Evolutionary conservation across 2,329 filamentous ascomycete species (phyloP).

Genomic region (Talaromyces sp.): DNA sequence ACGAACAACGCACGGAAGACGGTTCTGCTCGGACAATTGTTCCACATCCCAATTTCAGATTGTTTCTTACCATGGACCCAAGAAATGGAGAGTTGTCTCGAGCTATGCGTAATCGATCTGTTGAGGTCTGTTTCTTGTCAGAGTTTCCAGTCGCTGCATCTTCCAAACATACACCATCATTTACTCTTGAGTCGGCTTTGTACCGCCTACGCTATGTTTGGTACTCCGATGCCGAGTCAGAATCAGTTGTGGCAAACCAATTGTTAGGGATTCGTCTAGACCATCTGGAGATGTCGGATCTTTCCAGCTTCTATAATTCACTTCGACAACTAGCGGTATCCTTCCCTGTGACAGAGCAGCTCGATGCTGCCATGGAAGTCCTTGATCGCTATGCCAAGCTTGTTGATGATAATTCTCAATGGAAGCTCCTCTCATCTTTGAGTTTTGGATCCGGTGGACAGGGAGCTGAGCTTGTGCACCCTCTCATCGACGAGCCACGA

Average conservation of each 20-base stretch:
- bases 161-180: constrained; percentile 29
- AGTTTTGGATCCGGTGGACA: background rate
- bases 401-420: constrained; percentile 30
- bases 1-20: constrained; percentile 82
- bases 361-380: background rate
- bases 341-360: constrained; percentile 18
- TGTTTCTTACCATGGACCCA: constrained; percentile 92
- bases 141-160: constrained; percentile 28
- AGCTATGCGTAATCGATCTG: constrained; percentile 91
- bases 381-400: constrained; percentile 31
- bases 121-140: constrained; percentile 76
- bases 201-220: constrained; percentile 40
- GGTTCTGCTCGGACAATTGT: constrained; percentile 75
- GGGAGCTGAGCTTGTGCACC: constrained; percentile 36
- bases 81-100: constrained; percentile 89
- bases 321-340: constrained; percentile 24
- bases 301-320: constrained; percentile 33
- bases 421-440: constrained; percentile 26
- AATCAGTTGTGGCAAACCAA: constrained; percentile 19
- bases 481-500: constrained; percentile 39
- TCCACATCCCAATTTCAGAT: constrained; percentile 81
- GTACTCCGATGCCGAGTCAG: constrained; percentile 22
- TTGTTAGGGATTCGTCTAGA: constrained; percentile 35
- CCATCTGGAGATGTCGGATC: constrained; percentile 36
- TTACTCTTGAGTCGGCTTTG: constrained; percentile 38